Percentiles rank a stretch among this genome's conserved stretches.
phyloP scores from a whole-genome alignment of 106 monocot genomes.

The Dendrobium huoshanense region DNA sequence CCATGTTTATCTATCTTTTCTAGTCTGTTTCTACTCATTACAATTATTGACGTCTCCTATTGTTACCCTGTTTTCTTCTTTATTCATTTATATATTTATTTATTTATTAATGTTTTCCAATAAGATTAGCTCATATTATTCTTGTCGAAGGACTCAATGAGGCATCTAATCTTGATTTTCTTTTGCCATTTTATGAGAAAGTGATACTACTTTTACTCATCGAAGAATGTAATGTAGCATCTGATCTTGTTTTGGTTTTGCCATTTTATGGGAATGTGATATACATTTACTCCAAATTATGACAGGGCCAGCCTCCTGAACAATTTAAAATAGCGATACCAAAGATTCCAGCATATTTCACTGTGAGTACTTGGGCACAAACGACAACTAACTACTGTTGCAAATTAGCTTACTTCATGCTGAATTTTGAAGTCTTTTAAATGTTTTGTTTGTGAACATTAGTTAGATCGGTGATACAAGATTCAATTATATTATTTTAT shows the following conservation, averaged over 20 bases:
- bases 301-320: constrained; percentile 63
- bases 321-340: constrained; percentile 98
- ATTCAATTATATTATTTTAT: too few relatives aligned
- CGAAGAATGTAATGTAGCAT: not conserved
- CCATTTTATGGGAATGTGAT: not conserved
- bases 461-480: too few relatives aligned
- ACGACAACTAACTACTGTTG: not conserved
- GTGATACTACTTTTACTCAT: not conserved
- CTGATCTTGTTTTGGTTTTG: not conserved
- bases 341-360: constrained; percentile 92
- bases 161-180: not conserved
- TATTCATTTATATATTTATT: not conserved
- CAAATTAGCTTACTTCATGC: not conserved
- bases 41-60: too few relatives aligned
- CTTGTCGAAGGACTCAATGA: too few relatives aligned
- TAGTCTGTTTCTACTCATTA: too few relatives aligned
- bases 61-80: not conserved
- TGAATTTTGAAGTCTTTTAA: not conserved
- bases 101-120: not conserved
- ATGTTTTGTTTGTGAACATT: not conserved
- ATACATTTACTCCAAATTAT: constrained; percentile 11
- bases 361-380: constrained; percentile 35
- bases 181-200: too few relatives aligned
- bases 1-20: too few relatives aligned
- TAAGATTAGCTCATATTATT: not conserved